Conservation (phyloP, 2,329 filamentous ascomycete species). For the Colletotrichum sp. region DNA sequence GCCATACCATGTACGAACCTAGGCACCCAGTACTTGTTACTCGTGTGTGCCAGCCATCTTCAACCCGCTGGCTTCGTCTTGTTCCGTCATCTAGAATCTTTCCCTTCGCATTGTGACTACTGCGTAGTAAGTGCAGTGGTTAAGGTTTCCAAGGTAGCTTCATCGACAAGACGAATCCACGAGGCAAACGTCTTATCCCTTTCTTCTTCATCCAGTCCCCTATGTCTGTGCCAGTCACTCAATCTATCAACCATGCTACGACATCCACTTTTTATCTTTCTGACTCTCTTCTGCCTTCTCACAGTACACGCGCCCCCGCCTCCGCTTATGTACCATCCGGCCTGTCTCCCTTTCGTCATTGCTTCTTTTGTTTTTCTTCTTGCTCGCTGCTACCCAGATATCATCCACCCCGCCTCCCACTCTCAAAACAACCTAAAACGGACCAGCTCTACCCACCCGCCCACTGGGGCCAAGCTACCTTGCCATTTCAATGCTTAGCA, state of each 20-base stretch:
- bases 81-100: not conserved
- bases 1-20: not conserved
- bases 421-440: constrained; percentile 5
- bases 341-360: not conserved
- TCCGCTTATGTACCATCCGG: not conserved
- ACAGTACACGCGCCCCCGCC: not conserved
- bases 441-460: not conserved
- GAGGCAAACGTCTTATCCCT: not conserved
- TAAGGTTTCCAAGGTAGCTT: not conserved
- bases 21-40: not conserved
- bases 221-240: not conserved
- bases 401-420: not conserved
- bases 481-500: not conserved
- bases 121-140: too few species aligned
- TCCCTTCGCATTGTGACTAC: not conserved
- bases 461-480: not conserved
- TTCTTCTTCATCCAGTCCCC: not conserved
- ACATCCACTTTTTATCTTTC: not conserved
- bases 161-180: not conserved
- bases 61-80: not conserved
- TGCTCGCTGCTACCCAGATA: not conserved
- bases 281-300: not conserved
- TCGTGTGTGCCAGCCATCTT: not conserved
- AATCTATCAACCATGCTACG: not conserved
- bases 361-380: constrained; percentile 12